Percentiles rank a stretch among this genome's conserved stretches.
phyloP scores from a whole-genome alignment of 73 alveolate species.

The Durusdinium trenchii region DNA sequence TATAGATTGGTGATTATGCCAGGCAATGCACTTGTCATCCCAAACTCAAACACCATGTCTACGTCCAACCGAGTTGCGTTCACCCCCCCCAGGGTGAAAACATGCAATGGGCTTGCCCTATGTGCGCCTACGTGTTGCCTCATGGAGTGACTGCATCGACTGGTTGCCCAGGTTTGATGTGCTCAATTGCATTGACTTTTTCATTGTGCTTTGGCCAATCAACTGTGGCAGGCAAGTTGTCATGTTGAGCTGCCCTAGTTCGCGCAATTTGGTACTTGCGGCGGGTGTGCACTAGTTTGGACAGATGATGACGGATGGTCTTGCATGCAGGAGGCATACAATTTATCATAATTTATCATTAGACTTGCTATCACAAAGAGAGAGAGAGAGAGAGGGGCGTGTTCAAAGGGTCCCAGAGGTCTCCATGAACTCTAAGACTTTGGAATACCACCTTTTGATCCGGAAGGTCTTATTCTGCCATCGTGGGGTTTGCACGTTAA shows the following conservation, averaged over 20 bases:
- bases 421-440: too few relatives aligned
- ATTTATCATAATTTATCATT: background rate
- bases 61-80: too few relatives aligned
- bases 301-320: background rate
- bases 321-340: background rate
- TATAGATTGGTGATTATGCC: background rate
- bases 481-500: too few relatives aligned
- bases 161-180: background rate
- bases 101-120: background rate
- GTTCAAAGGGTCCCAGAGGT: too few relatives aligned
- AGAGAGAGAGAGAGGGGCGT: too few relatives aligned
- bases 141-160: background rate
- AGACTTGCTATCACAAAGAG: too few relatives aligned
- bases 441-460: too few relatives aligned
- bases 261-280: background rate
- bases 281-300: background rate
- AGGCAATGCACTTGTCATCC: background rate
- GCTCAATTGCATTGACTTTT: conserved; percentile 24
- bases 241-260: background rate
- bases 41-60: too few relatives aligned
- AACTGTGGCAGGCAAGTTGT: background rate
- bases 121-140: background rate
- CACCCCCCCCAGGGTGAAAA: background rate
- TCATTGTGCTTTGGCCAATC: background rate
- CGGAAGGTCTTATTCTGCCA: too few relatives aligned